Evolutionary conservation across 371 early-diverging fungal genomes (phyloP), one percentile per base, ranked within the genome.

Genomic region (Sporodiniella umbellata): DNA sequence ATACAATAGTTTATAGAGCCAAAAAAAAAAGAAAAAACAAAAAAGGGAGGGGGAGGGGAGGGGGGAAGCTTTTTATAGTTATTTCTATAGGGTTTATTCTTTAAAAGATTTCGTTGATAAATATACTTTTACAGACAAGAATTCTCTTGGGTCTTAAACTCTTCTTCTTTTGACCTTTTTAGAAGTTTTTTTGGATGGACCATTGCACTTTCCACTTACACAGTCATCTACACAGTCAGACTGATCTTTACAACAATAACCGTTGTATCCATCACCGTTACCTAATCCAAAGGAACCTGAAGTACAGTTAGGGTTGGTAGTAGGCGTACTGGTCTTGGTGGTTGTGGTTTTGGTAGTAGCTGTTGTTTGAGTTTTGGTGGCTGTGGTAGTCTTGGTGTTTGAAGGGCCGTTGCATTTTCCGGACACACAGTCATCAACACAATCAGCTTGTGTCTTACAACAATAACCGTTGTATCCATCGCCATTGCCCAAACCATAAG

Each of bases 391-490:
- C 5, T 6, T 48, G 2, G 54, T 3, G 10, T 37, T 28, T 14
- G 12, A 22, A 21, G 51, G 46, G 3, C 57, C 51, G 15, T 51
- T 57, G n/a, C 51, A 51, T 8, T 28, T 28, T 26, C 57, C 51
- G 4, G 15, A 46, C 23, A 51, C 39, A 24, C 56, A 56, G 21
- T 33, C 30, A 11, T 51, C 56, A 3, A 30, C 12, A 31, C 56
- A 56, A 15, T 56, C 56, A 5, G 38, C 18, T 21, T 44, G 33
- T 19, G 31, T 15, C 10, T 42, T 39, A 11, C 56, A 56, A n/a
- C 56, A 56, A 22, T 23, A 39, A 8, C 51, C 56, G 0, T 39
- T 45, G 30, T 56, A 56, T 0, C 56, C 56, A 33, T 56, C 40
- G 0, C 56, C 56, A 19, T 45, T 40, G 1, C 47, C 47, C 8